Percentiles rank a stretch among this genome's conserved stretches.
These are phyloP conservation scores for Theileria luwenshuni DNA, from an alignment of 169 alveolate species.

Conservation along the genomic window DNA sequence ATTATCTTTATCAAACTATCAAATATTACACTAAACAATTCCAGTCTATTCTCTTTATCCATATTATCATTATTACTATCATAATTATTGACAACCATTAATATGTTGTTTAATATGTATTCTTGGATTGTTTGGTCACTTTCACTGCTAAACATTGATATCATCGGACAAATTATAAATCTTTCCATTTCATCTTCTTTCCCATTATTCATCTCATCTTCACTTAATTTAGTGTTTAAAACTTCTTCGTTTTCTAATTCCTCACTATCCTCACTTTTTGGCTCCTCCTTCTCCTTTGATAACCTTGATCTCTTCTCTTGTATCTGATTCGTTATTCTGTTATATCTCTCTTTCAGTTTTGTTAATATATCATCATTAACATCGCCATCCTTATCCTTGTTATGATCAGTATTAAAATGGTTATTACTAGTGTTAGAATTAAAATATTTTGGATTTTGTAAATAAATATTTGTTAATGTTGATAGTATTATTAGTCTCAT, in stretches of 20 bases:
- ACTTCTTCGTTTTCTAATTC: not conserved
- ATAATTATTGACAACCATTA: not conserved
- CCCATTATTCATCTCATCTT: not conserved
- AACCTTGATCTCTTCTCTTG: not conserved
- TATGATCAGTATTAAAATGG: not conserved
- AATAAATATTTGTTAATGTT: slow-evolving; percentile 20
- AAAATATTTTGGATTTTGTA: not conserved
- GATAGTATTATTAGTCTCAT: slow-evolving; percentile 5
- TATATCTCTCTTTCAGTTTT: slow-evolving; percentile 3
- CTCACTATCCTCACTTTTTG: not conserved
- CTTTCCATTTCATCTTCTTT: slow-evolving; percentile 11
- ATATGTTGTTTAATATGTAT: slow-evolving; percentile 3
- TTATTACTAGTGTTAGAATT: not conserved
- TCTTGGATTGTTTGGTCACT: slow-evolving; percentile 1
- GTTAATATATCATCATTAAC: not conserved
- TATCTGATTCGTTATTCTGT: not conserved
- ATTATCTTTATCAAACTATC: slow-evolving; percentile 5
- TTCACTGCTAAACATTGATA: slow-evolving; percentile 17
- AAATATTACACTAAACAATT: slow-evolving; percentile 2
- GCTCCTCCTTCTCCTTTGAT: not conserved
- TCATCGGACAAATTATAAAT: slow-evolving; percentile 19
- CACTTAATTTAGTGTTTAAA: slow-evolving; percentile 3
- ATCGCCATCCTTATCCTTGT: not conserved
- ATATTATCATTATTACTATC: not conserved
- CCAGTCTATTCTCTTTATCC: not conserved